Evolutionary conservation across 768 basidiomycete species (phyloP), one percentile per base, ranked within the genome.

Genomic region (Dendrothele bispora): DNA sequence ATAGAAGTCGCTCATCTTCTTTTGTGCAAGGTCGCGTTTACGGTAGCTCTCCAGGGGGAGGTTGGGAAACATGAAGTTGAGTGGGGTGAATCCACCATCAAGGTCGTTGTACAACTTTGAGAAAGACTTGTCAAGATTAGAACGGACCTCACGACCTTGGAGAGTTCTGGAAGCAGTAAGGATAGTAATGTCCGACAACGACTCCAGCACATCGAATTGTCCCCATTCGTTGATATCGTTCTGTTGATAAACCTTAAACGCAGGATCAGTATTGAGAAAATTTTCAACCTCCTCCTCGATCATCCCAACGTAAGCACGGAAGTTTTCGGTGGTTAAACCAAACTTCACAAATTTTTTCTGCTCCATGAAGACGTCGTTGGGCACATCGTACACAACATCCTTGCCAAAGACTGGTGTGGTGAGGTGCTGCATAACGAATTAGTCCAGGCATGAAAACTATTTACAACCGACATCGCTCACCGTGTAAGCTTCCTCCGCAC

Each of bases 301-400:
- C 80, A 91, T 84, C 41, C 83, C 82, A 17, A 84, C 77, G 43
- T 99, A 98, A 25, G 83, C 75, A 35, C 86, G 82, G 66, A 99
- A 83, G 67, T 95, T 95, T 22, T 98, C 95, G 11, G 82, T 83
- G 10, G 93, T 90, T 18, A 99, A 82, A 20, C 97, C 95, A 52
- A 93, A 84, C 72, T 99, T 99, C 67, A 98, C 87, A 61, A 98
- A 98, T 63, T 88, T 89, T 78, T 99, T 99, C 66, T 99, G 97
- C 60, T 99, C 94, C 95, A 99, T 98, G 67, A 99, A 85, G 37
- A 89, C 71, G 39, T 95, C 90, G 65, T 98, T 98, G 26, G 97
- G 95, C 42, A 91, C 84, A 58, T 98, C 97, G 64, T 98, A 99
- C 10, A 98, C 95, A 38, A 99, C 97, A 39, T 91, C 95, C 61